A percentile compares a stretch with the other conserved stretches of the same genome.
Conservation (phyloP, 2,329 filamentous ascomycete genomes). For the Colletotrichum sp. region DNA sequence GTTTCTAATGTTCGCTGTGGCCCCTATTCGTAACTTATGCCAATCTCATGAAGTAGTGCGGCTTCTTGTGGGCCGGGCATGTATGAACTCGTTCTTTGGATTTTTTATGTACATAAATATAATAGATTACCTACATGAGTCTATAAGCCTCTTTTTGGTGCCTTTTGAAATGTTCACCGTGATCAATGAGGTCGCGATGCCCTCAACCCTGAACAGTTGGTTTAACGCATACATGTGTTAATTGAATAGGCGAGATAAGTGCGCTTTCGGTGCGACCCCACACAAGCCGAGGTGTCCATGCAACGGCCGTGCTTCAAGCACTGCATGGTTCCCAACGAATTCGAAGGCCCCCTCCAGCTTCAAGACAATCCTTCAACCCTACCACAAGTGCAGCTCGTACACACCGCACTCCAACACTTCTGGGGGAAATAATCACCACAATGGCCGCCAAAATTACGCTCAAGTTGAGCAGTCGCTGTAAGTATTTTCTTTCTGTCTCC, state of each 20-base stretch:
- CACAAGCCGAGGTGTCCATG: background rate
- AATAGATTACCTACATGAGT: background rate
- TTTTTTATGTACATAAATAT: background rate
- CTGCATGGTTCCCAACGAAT: background rate
- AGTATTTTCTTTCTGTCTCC: background rate
- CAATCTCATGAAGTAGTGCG: background rate
- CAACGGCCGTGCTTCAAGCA: conserved; percentile 16
- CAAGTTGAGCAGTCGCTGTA: conserved; percentile 48
- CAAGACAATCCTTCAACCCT: background rate
- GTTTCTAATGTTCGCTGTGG: background rate
- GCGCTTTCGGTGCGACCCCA: background rate
- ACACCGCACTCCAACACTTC: background rate
- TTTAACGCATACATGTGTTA: background rate
- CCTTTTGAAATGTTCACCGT: background rate
- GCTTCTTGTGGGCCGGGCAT: background rate
- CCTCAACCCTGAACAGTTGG: background rate
- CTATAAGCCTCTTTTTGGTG: background rate
- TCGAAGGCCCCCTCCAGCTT: background rate
- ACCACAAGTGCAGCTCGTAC: background rate
- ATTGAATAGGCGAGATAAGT: background rate
- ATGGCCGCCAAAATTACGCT: conserved; percentile 41
- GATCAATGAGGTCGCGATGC: background rate
- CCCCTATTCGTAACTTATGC: background rate
- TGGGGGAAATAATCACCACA: background rate
- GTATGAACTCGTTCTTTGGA: background rate